phyloP scores from a whole-genome alignment of 495 filamentous ascomycete genomes.

The Neurospora intermedia region DNA sequence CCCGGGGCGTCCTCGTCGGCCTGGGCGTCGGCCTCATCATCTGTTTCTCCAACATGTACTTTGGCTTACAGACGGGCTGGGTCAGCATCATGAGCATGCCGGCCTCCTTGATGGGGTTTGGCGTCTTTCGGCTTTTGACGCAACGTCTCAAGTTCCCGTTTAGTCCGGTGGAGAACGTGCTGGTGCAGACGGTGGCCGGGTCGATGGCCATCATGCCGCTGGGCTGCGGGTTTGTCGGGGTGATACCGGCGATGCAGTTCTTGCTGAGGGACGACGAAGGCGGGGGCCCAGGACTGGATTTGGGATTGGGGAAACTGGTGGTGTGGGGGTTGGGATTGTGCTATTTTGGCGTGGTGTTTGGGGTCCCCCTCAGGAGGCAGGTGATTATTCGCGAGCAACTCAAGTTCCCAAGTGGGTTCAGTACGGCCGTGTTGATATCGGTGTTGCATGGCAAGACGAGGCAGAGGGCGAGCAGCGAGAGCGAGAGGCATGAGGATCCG shows the following conservation, averaged over 20 bases:
- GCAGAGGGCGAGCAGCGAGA: background rate
- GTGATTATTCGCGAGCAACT: slow-evolving; percentile 87
- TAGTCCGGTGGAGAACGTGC: slow-evolving; percentile 90
- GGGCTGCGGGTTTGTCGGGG: slow-evolving; percentile 90
- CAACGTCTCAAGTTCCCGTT: slow-evolving; percentile 66
- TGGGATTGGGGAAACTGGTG: slow-evolving; percentile 66
- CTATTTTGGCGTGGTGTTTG: slow-evolving; percentile 94
- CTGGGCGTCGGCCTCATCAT: slow-evolving; percentile 78
- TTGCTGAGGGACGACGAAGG: slow-evolving; percentile 60
- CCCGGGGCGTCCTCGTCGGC: slow-evolving; percentile 70
- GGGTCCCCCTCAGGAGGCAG: slow-evolving; percentile 62
- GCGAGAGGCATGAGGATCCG: background rate
- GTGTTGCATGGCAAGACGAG: slow-evolving; percentile 61
- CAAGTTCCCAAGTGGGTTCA: slow-evolving; percentile 89
- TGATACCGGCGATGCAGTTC: slow-evolving; percentile 73
- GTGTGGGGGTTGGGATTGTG: slow-evolving; percentile 86
- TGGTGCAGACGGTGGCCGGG: slow-evolving; percentile 93
- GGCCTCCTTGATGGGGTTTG: slow-evolving; percentile 88
- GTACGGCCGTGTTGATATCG: slow-evolving; percentile 84
- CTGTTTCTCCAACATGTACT: slow-evolving; percentile 95
- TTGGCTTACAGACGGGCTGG: slow-evolving; percentile 96
- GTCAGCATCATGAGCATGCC: slow-evolving; percentile 67
- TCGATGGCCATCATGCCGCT: slow-evolving; percentile 95
- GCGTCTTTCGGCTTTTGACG: slow-evolving; percentile 70
- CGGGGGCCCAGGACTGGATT: slow-evolving; percentile 44